These are phyloP conservation scores for Backusella tuberculispora DNA, from an alignment of 192 early-diverging fungal species.

Conservation along the genomic window DNA sequence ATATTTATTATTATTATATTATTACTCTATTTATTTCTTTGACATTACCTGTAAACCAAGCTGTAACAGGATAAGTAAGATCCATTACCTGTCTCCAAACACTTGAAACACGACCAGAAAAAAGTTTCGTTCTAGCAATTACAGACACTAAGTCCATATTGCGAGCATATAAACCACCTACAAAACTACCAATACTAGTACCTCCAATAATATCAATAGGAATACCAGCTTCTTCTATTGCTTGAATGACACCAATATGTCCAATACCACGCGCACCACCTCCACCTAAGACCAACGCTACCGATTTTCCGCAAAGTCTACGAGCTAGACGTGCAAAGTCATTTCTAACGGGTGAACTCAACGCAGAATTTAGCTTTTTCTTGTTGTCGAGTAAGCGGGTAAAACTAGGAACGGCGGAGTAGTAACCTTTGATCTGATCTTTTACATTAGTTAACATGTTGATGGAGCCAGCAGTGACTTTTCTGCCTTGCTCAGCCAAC, in stretches of 20 bases:
- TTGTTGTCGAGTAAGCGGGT: slow-evolving; percentile 33
- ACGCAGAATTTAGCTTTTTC: slow-evolving; percentile 2
- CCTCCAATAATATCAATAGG: slow-evolving; percentile 98
- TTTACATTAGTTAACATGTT: slow-evolving; percentile 63
- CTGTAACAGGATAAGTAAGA: slow-evolving; percentile 92
- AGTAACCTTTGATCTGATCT: slow-evolving; percentile 70
- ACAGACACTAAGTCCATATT: slow-evolving; percentile 88
- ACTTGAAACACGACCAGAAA: slow-evolving; percentile 77
- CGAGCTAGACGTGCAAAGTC: slow-evolving; percentile 81
- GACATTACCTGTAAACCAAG: slow-evolving; percentile 77
- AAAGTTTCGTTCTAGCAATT: slow-evolving; percentile 84
- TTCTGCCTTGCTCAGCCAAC: slow-evolving; percentile 48
- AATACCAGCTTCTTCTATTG: slow-evolving; percentile 96
- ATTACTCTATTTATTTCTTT: neutral
- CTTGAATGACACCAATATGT: slow-evolving; percentile 90
- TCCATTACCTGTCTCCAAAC: slow-evolving; percentile 92
- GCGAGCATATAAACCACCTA: slow-evolving; percentile 91
- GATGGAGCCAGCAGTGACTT: slow-evolving; percentile 47
- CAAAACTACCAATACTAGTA: slow-evolving; percentile 96
- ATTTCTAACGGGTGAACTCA: slow-evolving; percentile 24
- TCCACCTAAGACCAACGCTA: slow-evolving; percentile 94
- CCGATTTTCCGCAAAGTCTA: slow-evolving; percentile 87
- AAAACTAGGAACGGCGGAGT: slow-evolving; percentile 52
- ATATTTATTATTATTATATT: neutral
- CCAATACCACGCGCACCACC: slow-evolving; percentile 96